Conservation (phyloP, 2,329 filamentous ascomycete species). For the Cladosporium sp. region DNA sequence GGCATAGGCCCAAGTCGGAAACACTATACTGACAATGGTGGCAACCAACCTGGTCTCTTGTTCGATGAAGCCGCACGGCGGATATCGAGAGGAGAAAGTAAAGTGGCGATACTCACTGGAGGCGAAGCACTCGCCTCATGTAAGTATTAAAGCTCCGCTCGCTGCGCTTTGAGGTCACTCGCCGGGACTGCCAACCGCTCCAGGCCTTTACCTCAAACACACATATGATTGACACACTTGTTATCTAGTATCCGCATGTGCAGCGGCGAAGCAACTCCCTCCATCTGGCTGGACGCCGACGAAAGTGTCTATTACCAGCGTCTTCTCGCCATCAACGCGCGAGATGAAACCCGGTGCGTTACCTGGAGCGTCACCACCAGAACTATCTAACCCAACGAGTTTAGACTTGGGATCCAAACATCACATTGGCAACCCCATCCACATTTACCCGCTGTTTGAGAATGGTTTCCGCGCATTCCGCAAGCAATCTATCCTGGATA, state of each 20-base stretch:
- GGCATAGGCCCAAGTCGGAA: constrained; percentile 50
- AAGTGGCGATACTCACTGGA: constrained; percentile 60
- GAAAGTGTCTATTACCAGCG: constrained; percentile 47
- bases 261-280: constrained; percentile 54
- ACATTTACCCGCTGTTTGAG: constrained; percentile 68
- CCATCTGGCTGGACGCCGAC: constrained; percentile 61
- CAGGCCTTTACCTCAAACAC: not conserved
- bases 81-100: constrained; percentile 55
- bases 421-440: constrained; percentile 62
- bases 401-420: constrained; percentile 59
- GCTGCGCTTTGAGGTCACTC: not conserved
- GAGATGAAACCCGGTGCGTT: constrained; percentile 36
- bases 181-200: not conserved
- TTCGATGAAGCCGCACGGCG: constrained; percentile 64
- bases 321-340: constrained; percentile 54
- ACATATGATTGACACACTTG: not conserved
- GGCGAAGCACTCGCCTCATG: constrained; percentile 65
- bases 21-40: constrained; percentile 60
- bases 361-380: constrained; percentile 17
- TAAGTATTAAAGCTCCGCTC: constrained; percentile 33
- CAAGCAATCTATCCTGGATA: constrained; percentile 55
- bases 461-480: constrained; percentile 61
- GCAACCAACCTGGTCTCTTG: constrained; percentile 62
- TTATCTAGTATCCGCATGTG: constrained; percentile 53
- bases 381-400: not conserved